phyloP scores from a whole-genome alignment of 306 rosid genomes.

The Casuarina glauca region DNA sequence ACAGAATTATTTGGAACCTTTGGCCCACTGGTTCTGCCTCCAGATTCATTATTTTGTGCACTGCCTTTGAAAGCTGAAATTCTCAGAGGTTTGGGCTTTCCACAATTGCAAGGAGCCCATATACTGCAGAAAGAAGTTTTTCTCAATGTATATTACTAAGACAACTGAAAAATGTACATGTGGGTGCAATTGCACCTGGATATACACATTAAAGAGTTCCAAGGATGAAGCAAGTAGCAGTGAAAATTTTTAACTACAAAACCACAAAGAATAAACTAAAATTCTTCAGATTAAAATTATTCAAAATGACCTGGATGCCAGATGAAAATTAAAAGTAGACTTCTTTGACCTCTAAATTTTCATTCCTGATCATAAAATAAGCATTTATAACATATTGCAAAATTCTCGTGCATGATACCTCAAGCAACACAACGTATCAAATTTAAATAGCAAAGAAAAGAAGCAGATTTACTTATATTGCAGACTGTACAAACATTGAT shows the following conservation, averaged over 20 bases:
- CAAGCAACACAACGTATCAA: neutral
- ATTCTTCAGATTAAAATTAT: neutral
- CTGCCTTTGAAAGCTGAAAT: slow-evolving; percentile 76
- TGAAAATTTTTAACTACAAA: neutral
- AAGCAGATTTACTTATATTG: neutral
- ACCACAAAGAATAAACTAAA: neutral
- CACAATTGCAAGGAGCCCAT: slow-evolving; percentile 62
- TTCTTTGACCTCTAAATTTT: neutral
- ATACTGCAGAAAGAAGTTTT: slow-evolving; percentile 72
- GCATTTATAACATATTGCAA: neutral
- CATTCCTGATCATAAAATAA: neutral
- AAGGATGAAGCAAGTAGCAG: neutral
- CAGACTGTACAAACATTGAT: neutral
- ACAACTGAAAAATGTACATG: slow-evolving; percentile 11
- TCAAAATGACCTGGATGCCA: neutral
- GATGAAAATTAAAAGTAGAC: neutral
- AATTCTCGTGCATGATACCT: neutral
- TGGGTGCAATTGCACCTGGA: slow-evolving; percentile 11
- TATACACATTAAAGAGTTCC: slow-evolving; percentile 9
- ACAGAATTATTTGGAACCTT: slow-evolving; percentile 60
- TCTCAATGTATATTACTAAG: slow-evolving; percentile 39
- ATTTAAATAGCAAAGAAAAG: neutral
- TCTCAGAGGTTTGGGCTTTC: slow-evolving; percentile 50
- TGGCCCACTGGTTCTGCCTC: slow-evolving; percentile 53
- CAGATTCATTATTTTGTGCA: slow-evolving; percentile 59